Base-by-base conservation (phyloP, 257 asterid genomes). In the Verbena officinalis region DNA sequence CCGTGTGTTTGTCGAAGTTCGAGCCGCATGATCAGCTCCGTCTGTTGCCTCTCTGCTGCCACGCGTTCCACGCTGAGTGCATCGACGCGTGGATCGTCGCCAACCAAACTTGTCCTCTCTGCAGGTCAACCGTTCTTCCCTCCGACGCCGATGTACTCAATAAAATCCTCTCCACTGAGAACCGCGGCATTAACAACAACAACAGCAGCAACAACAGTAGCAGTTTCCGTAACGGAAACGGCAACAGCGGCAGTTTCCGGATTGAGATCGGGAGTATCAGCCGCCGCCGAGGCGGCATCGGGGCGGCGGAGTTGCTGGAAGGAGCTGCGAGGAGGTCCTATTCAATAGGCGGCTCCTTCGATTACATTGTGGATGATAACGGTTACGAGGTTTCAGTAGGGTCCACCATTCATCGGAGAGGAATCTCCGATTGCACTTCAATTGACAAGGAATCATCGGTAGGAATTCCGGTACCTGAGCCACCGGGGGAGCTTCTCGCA, bases 311-410 rank as follows among this genome's bases (percentile, higher is more conserved):
- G 33, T 2, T 5, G 33, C 33, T 13, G 22, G 81, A 73, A 3
- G 84, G 77, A 16, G 82, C 33, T 2, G 5, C 70, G 24, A 83
- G 82, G 67, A 78, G 88, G 52, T 78, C 96, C 5, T 89, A 82
- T 36, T 85, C 98, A 0, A 68, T 89, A 1, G 98, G 98, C 50
- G 98, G 98, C 50, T 87, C 95, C 4, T 87, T 87, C 57, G 98
- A 92, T 40, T 92, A 92, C 59, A 69, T 89, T 22, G 85, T 92
- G 0, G 95, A 79, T 8, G 81, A 71, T 21, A 81, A 78, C 39
- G 94, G 85, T 2, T 82, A 80, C 68, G 98, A 89, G 69, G 80
- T 89, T 44, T 71, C 93, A 0, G 73, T 70, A 4, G 91, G 70
- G 10, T 86, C 93, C 15, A 67, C 70, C 34, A 57, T 76, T 6